Conservation (phyloP, 2,329 filamentous ascomycete species). For the Karstenula rhodostoma region DNA sequence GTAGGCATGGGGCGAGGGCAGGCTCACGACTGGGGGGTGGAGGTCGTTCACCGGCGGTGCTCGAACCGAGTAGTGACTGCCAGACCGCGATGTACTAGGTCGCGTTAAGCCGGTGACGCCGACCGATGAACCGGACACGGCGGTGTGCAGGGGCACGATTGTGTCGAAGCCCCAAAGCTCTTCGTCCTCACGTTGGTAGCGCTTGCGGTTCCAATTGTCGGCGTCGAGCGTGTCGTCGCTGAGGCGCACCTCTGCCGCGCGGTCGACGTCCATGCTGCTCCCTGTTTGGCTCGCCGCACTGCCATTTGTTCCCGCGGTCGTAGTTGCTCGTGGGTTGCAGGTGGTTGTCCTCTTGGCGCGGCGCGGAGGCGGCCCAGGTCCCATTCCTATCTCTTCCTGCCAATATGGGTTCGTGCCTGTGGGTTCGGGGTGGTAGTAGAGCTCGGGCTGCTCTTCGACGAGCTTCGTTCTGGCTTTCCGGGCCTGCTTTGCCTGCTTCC, state of each 20-base stretch:
- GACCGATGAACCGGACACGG: constrained; percentile 40
- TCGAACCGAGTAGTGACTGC: constrained; percentile 49
- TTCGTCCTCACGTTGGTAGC: constrained; percentile 89
- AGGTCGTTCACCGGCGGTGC: constrained; percentile 84
- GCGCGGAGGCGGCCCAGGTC: constrained; percentile 75
- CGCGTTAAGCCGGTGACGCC: constrained; percentile 38
- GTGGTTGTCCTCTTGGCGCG: constrained; percentile 63
- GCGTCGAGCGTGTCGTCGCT: constrained; percentile 48
- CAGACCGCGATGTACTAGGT: constrained; percentile 41
- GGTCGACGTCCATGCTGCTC: constrained; percentile 47
- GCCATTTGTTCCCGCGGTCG: constrained; percentile 63
- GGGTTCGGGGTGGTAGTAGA: constrained; percentile 81
- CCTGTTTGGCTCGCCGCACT: constrained; percentile 55
- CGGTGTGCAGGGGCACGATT: constrained; percentile 41
- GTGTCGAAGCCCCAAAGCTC: constrained; percentile 77
- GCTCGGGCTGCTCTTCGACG: constrained; percentile 73
- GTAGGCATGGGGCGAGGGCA: constrained; percentile 71
- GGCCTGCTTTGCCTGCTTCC: constrained; percentile 73
- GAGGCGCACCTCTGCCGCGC: constrained; percentile 31
- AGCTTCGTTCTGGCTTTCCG: constrained; percentile 70
- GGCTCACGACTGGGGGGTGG: constrained; percentile 84
- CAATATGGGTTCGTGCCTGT: constrained; percentile 90
- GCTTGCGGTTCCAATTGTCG: constrained; percentile 75
- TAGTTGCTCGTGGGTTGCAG: constrained; percentile 64
- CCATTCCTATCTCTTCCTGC: constrained; percentile 84